phyloP scores from a whole-genome alignment of 768 basidiomycete species.

The Lentinus tigrinus region DNA sequence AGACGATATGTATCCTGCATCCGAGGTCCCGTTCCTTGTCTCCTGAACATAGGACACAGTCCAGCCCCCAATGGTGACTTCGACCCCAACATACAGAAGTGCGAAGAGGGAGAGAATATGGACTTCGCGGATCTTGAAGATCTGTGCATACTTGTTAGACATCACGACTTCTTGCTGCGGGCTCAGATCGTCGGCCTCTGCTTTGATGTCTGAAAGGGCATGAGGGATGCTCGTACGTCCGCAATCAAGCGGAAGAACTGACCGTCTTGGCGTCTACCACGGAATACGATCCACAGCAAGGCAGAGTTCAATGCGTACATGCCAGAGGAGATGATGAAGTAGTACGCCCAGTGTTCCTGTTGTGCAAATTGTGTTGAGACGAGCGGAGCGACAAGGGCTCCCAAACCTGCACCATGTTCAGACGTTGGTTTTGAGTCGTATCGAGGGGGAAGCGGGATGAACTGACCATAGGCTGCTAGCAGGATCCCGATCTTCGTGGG shows the following conservation, averaged over 20 bases:
- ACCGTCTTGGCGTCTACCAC: conserved; percentile 29
- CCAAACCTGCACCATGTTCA: conserved; percentile 45
- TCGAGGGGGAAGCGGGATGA: no score
- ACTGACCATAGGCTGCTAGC: conserved; percentile 62
- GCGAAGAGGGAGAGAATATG: conserved; percentile 39
- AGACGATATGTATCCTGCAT: conserved; percentile 41
- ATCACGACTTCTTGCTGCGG: conserved; percentile 27
- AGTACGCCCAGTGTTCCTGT: conserved; percentile 38
- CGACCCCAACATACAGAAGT: conserved; percentile 43
- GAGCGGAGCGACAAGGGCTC: conserved; percentile 50
- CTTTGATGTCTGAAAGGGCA: conserved; percentile 26
- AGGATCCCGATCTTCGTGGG: conserved; percentile 66
- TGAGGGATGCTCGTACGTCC: no score
- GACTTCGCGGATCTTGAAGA: conserved; percentile 33
- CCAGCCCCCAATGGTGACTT: conserved; percentile 45
- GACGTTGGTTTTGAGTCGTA: no score
- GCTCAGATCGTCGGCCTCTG: conserved; percentile 22
- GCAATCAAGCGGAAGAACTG: background rate
- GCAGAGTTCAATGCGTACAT: conserved; percentile 21
- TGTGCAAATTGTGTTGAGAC: conserved; percentile 56
- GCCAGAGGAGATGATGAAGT: conserved; percentile 39
- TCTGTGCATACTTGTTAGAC: conserved; percentile 32
- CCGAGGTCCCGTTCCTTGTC: conserved; percentile 35
- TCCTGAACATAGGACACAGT: conserved; percentile 43
- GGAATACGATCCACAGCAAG: conserved; percentile 27